Evolutionary conservation across 768 basidiomycete species (phyloP).

Genomic region (Hypholoma sublateritium): DNA sequence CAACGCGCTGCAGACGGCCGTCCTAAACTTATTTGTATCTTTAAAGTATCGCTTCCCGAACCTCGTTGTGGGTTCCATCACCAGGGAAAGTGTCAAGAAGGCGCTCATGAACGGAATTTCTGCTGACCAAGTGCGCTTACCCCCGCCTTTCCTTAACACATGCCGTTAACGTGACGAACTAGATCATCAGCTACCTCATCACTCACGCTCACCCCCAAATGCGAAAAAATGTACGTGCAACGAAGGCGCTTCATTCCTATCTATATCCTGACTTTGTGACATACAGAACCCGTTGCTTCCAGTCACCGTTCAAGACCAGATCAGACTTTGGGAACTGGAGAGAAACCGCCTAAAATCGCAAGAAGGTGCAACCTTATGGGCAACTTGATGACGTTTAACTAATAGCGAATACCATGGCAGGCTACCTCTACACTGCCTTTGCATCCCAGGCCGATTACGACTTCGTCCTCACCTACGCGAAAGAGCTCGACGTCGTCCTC

Average conservation of each 20-base stretch:
- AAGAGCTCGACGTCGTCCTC: conserved; percentile 75
- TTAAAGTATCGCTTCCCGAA: conserved; percentile 96
- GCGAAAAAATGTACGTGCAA: conserved; percentile 77
- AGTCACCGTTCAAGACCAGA: conserved; percentile 97
- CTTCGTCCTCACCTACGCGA: conserved; percentile 82
- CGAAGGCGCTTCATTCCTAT: not conserved
- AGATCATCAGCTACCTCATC: conserved; percentile 95
- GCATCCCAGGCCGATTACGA: conserved; percentile 86
- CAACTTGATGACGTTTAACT: conserved; percentile 23
- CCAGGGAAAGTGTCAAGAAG: conserved; percentile 92
- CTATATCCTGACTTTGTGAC: not conserved
- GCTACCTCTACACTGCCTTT: conserved; percentile 88
- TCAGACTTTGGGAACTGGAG: conserved; percentile 96
- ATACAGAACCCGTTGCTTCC: conserved; percentile 86
- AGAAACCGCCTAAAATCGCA: conserved; percentile 85
- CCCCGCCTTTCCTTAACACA: conserved; percentile 17
- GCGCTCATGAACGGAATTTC: conserved; percentile 94
- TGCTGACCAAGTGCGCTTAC: conserved; percentile 78
- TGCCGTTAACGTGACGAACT: conserved; percentile 18
- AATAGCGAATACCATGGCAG: conserved; percentile 37
- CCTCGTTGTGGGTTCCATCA: conserved; percentile 93
- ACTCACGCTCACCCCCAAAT: conserved; percentile 98
- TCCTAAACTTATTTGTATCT: conserved; percentile 90
- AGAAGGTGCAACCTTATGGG: conserved; percentile 59
- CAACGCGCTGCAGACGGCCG: conserved; percentile 94